Evolutionary conservation across 805 yeast species (phyloP).

Genomic region (Ogataea paradorogensis): DNA sequence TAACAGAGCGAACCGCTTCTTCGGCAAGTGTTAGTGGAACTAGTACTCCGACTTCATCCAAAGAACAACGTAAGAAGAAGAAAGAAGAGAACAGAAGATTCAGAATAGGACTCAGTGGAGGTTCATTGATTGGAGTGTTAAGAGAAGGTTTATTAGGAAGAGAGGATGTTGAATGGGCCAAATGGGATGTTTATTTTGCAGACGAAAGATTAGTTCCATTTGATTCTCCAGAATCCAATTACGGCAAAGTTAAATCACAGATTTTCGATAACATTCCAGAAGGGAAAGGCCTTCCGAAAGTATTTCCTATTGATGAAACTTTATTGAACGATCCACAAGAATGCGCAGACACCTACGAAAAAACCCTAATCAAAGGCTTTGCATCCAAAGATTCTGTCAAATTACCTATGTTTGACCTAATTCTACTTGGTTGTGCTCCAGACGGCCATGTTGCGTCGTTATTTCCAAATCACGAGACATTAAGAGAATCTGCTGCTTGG

Average conservation of each 20-base stretch:
- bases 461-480: constrained; percentile 86
- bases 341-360: constrained; percentile 92
- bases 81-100: constrained; percentile 68
- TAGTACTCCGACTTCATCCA: constrained; percentile 15
- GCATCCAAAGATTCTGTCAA: constrained; percentile 96
- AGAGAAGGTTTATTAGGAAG: constrained; percentile 81
- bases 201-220: constrained; percentile 95
- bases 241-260: constrained; percentile 82
- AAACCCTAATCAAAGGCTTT: constrained; percentile 78
- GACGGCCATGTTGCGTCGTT: constrained; percentile 98
- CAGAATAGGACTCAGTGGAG: constrained; percentile 90
- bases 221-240: constrained; percentile 77
- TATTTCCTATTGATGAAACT: constrained; percentile 79
- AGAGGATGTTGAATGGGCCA: constrained; percentile 74
- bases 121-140: constrained; percentile 82
- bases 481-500: constrained; percentile 92
- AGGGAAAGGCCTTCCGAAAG: constrained; percentile 55
- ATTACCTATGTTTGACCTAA: constrained; percentile 89
- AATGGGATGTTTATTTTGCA: constrained; percentile 95
- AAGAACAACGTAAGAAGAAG: constrained; percentile 41
- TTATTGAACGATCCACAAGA: constrained; percentile 80
- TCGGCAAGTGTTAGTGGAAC: constrained; percentile 14
- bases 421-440: constrained; percentile 95
- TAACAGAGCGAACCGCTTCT: constrained; percentile 11
- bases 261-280: constrained; percentile 68